A percentile compares a stretch with the other conserved stretches of the same genome.
Evolutionary conservation across 805 yeast genomes (phyloP).

Genomic region (Pichia cabralensis): DNA sequence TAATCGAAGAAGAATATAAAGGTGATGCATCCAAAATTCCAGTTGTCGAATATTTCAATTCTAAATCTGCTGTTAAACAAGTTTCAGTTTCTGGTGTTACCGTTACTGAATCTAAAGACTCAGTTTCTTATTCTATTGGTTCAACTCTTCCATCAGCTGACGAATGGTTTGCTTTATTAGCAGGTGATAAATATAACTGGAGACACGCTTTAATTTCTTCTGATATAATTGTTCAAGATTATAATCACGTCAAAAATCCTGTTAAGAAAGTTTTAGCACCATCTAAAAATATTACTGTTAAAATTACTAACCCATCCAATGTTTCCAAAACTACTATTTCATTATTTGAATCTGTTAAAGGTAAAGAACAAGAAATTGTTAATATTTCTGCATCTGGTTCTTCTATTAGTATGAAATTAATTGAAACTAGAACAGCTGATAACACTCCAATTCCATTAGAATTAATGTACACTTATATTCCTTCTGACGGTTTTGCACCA

Average conservation of each 20-base stretch:
- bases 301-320: conserved; percentile 43
- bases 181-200: conserved; percentile 78
- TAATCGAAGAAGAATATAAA: conserved; percentile 59
- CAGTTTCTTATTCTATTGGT: conserved; percentile 31
- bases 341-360: conserved; percentile 63
- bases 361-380: conserved; percentile 57
- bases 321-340: conserved; percentile 49
- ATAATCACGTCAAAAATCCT: conserved; percentile 71
- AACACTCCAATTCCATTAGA: conserved; percentile 64
- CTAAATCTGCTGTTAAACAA: conserved; percentile 38
- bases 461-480: conserved; percentile 68
- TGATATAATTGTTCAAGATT: conserved; percentile 75
- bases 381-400: conserved; percentile 43
- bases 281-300: conserved; percentile 45
- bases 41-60: conserved; percentile 81
- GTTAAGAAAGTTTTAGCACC: conserved; percentile 76
- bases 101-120: conserved; percentile 22
- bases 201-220: conserved; percentile 81
- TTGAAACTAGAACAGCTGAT: conserved; percentile 83
- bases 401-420: conserved; percentile 59
- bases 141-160: conserved; percentile 26
- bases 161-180: conserved; percentile 72
- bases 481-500: conserved; percentile 92
- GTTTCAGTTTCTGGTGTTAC: conserved; percentile 30
- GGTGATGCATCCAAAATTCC: conserved; percentile 72